These are phyloP conservation scores for Xylariaceae sp. DNA, from an alignment of 2,329 filamentous ascomycete genomes.

Conservation along the genomic window DNA sequence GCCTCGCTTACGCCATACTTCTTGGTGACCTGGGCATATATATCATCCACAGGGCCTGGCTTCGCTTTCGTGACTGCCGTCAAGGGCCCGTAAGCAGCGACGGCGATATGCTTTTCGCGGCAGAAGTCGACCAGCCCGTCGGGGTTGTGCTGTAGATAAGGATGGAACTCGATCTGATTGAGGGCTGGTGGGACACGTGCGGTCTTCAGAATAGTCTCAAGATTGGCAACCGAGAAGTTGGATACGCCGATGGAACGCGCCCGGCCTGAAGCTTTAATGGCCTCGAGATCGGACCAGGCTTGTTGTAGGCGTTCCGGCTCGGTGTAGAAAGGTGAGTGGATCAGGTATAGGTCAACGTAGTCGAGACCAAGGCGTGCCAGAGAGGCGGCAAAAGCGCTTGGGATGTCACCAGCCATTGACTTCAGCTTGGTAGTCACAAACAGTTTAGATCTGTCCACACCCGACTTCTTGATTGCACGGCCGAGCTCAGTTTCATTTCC, in stretches of 20 bases:
- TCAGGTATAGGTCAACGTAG: constrained; percentile 69
- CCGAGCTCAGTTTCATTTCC: constrained; percentile 68
- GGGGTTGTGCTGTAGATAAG: constrained; percentile 62
- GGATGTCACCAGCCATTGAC: constrained; percentile 37
- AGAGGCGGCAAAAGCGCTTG: constrained; percentile 53
- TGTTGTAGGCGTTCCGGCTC: constrained; percentile 51
- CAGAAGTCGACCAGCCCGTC: constrained; percentile 53
- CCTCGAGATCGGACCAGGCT: constrained; percentile 58
- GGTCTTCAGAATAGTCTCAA: constrained; percentile 54
- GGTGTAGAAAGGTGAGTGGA: constrained; percentile 54
- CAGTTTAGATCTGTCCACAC: constrained; percentile 62
- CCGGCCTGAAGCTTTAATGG: constrained; percentile 62
- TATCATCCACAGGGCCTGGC: constrained; percentile 50
- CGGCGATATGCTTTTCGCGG: constrained; percentile 53
- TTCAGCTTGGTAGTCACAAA: constrained; percentile 62
- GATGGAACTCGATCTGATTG: constrained; percentile 81
- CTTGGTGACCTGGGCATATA: constrained; percentile 47
- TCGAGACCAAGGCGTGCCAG: constrained; percentile 63
- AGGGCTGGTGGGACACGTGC: constrained; percentile 61
- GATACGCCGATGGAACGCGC: constrained; percentile 72
- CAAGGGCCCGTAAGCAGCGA: constrained; percentile 54
- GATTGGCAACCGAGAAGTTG: constrained; percentile 61
- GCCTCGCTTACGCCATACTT: constrained; percentile 57
- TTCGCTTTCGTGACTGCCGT: constrained; percentile 40
- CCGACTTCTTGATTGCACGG: constrained; percentile 63